Percentiles rank a stretch among this genome's conserved stretches.
Conservation (phyloP, 805 yeast genomes). For the Spathaspora sp. region DNA sequence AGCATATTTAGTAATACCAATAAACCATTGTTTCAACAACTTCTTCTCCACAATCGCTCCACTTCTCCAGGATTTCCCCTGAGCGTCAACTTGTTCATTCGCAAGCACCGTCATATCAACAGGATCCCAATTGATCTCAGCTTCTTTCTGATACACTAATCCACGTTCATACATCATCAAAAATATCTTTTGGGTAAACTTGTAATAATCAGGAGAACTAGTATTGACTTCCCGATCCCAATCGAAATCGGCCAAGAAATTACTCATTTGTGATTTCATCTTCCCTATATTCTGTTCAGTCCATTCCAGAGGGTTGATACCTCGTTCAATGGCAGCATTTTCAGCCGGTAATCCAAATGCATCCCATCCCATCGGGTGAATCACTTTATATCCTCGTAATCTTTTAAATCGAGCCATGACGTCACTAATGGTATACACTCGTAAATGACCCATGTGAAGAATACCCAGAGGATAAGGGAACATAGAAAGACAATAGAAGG, state of each 20-base stretch:
- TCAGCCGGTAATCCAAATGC: conserved; percentile 98
- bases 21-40: conserved; percentile 86
- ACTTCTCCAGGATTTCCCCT: conserved; percentile 94
- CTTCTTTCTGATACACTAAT: conserved; percentile 78
- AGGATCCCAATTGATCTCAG: conserved; percentile 98
- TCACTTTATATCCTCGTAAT: conserved; percentile 69
- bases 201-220: conserved; percentile 82
- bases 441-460: conserved; percentile 88
- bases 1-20: conserved; percentile 84
- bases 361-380: conserved; percentile 99
- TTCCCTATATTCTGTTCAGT: conserved; percentile 73
- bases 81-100: conserved; percentile 88
- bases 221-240: conserved; percentile 92
- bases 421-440: conserved; percentile 92
- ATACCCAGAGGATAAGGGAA: conserved; percentile 96
- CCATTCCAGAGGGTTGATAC: conserved; percentile 79
- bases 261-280: conserved; percentile 79
- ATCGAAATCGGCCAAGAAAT: conserved; percentile 83
- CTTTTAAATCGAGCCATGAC: conserved; percentile 74
- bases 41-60: conserved; percentile 91
- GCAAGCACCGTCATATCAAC: conserved; percentile 93
- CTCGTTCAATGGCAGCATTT: conserved; percentile 91
- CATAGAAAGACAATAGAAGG: conserved; percentile 73
- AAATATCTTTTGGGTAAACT: conserved; percentile 89
- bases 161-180: conserved; percentile 69